Conservation (phyloP, 2,329 filamentous ascomycete genomes). For the Pseudomassariella vexata region DNA sequence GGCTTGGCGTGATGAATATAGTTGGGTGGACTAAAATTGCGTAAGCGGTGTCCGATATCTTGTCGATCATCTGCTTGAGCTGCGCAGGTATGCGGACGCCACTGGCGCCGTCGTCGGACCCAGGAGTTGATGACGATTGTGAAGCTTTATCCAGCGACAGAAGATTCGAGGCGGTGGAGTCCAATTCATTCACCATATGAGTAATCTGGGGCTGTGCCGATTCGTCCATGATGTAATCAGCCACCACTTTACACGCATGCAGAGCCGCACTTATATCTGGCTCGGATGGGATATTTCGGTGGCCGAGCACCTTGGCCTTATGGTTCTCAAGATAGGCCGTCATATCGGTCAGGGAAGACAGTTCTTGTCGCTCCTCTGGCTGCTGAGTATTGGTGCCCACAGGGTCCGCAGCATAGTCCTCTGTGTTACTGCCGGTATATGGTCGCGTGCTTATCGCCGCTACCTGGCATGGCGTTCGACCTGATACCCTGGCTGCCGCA, state of each 20-base stretch:
- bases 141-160: constrained; percentile 24
- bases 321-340: constrained; percentile 18
- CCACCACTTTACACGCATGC: constrained; percentile 20
- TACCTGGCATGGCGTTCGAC: constrained; percentile 4
- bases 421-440: too few species aligned
- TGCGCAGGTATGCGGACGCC: constrained; percentile 15
- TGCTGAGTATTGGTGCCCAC: not conserved
- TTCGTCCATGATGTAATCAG: constrained; percentile 23
- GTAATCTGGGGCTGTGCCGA: constrained; percentile 21
- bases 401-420: too few species aligned
- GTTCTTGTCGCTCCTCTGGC: constrained; percentile 8
- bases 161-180: constrained; percentile 26
- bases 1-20: constrained; percentile 70
- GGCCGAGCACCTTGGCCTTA: constrained; percentile 16
- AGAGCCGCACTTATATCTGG: constrained; percentile 21
- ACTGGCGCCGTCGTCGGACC: constrained; percentile 1
- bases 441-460: constrained; percentile 2
- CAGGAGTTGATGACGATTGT: constrained; percentile 10
- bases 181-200: constrained; percentile 26
- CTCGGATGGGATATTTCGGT: constrained; percentile 19
- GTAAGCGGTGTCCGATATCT: constrained; percentile 58
- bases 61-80: constrained; percentile 39
- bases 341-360: constrained; percentile 20
- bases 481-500: constrained; percentile 2
- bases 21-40: constrained; percentile 66